Evolutionary conservation across 345 rosid genomes (phyloP), one percentile per base, ranked within the genome.

Genomic region (Noccaea caerulescens): DNA sequence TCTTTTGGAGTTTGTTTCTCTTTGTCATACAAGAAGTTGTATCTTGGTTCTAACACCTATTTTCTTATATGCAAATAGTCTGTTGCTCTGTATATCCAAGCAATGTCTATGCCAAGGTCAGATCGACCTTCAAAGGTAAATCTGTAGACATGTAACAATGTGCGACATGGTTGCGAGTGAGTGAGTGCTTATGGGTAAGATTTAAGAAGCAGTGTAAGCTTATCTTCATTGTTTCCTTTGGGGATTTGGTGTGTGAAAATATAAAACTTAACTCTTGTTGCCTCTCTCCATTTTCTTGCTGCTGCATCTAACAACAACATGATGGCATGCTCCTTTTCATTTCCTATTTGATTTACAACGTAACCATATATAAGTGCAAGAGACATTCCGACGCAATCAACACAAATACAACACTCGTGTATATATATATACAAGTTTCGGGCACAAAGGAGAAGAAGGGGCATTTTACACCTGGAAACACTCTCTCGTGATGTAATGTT

Each of bases 401-500:
- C 14, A 38, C 73, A 58, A 57, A 27, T 27, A 27, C 30, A 27
- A 27, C 47, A 57, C n/a, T 10, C 8, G 25, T 5, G 38, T 25
- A 25, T 7, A 12, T 41, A 2, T 13, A 39, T 8, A 37, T 18
- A 18, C 20, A 18, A 18, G 20, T 18, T 18, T 18, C 1, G 20
- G 23, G 23, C 62, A 57, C 13, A 57, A 37, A 16, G 10, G 5
- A 14, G 32, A 63, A 41, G 5, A 5, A 13, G 42, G 44, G 42
- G 8, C 7, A 12, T 33, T 67, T 55, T 43, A 68, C 72, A 68
- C 42, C 47, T 23, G 58, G 58, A 23, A 61, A 45, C 54, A 45
- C 14, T 9, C 36, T 49, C 58, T 58, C 23, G 23, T n/a, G 53
- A 67, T 67, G 53, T 32, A 67, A 20, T 20, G 23, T 20, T 20